phyloP scores from a whole-genome alignment of 768 basidiomycete genomes.

The Holtermannia corniformis region DNA sequence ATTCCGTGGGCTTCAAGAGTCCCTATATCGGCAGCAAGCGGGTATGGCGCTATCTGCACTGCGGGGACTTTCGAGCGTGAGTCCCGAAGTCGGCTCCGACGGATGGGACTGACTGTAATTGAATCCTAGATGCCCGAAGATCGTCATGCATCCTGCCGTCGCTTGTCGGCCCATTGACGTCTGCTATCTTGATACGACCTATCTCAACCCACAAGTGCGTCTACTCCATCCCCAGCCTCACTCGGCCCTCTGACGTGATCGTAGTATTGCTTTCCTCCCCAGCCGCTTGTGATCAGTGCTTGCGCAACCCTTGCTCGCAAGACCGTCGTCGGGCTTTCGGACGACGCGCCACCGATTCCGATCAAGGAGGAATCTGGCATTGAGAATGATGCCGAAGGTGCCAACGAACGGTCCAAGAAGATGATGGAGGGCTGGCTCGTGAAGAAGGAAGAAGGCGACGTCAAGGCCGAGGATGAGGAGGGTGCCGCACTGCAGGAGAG shows the following conservation, averaged over 20 bases:
- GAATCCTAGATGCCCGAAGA: constrained; percentile 76
- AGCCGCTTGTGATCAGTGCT: constrained; percentile 84
- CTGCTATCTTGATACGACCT: constrained; percentile 93
- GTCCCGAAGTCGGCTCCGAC: constrained; percentile 3
- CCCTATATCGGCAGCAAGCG: constrained; percentile 58
- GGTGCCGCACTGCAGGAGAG: constrained; percentile 2
- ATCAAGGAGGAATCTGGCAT: constrained; percentile 13
- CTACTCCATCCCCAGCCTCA: too few species aligned
- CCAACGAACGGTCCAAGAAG: constrained; percentile 28
- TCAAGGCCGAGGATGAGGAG: constrained; percentile 22
- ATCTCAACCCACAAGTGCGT: constrained; percentile 82
- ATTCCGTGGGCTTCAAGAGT: constrained; percentile 59
- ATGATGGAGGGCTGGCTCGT: constrained; percentile 43
- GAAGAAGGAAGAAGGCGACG: constrained; percentile 31
- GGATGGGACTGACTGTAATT: not conserved
- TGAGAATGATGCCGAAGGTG: constrained; percentile 11
- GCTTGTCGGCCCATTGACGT: constrained; percentile 72
- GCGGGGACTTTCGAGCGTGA: constrained; percentile 54
- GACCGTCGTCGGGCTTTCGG: constrained; percentile 43
- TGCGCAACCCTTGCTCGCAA: constrained; percentile 72
- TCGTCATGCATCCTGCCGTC: constrained; percentile 74
- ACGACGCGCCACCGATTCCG: constrained; percentile 17
- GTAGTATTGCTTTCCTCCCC: constrained; percentile 94
- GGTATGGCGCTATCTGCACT: constrained; percentile 83
- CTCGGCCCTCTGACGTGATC: too few species aligned